Conservation (phyloP, 495 filamentous ascomycete genomes). For the Penicillium psychrofluorescens region DNA sequence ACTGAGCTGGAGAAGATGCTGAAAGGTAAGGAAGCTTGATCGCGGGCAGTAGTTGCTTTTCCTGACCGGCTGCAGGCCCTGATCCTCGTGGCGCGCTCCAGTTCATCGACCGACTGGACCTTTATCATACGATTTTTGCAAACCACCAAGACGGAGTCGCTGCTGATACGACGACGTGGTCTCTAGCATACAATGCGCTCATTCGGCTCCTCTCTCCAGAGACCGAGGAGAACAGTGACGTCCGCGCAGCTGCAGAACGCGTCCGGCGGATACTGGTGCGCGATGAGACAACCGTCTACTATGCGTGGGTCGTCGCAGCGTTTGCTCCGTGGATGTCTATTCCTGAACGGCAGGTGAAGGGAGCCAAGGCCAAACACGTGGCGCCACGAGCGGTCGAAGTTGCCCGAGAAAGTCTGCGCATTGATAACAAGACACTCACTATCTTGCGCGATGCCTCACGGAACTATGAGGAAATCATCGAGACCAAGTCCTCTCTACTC, state of each 20-base stretch:
- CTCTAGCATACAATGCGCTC: constrained; percentile 32
- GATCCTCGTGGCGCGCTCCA: constrained; percentile 60
- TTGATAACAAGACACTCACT: constrained; percentile 61
- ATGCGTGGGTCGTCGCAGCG: constrained; percentile 70
- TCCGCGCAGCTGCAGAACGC: constrained; percentile 6
- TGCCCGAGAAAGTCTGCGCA: constrained; percentile 71
- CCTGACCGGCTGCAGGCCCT: constrained; percentile 41
- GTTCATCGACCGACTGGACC: constrained; percentile 63
- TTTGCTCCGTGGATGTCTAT: constrained; percentile 69
- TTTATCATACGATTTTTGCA: constrained; percentile 75
- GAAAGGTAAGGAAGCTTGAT: constrained; percentile 45
- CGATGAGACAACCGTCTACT: constrained; percentile 51
- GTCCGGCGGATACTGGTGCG: constrained; percentile 47
- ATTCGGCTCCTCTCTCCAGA: constrained; percentile 18
- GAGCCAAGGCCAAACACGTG: constrained; percentile 35
- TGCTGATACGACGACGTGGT: constrained; percentile 38
- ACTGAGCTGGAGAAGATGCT: constrained; percentile 88
- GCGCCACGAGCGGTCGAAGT: constrained; percentile 49
- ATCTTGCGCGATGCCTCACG: constrained; percentile 57
- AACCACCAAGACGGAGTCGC: constrained; percentile 39
- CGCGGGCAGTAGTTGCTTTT: background rate
- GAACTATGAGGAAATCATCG: constrained; percentile 52
- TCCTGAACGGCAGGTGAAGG: constrained; percentile 30
- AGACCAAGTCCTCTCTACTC: constrained; percentile 43
- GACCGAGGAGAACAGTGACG: constrained; percentile 3